phyloP scores from a whole-genome alignment of 139 green algal genomes.

The Trebouxia sp. region DNA sequence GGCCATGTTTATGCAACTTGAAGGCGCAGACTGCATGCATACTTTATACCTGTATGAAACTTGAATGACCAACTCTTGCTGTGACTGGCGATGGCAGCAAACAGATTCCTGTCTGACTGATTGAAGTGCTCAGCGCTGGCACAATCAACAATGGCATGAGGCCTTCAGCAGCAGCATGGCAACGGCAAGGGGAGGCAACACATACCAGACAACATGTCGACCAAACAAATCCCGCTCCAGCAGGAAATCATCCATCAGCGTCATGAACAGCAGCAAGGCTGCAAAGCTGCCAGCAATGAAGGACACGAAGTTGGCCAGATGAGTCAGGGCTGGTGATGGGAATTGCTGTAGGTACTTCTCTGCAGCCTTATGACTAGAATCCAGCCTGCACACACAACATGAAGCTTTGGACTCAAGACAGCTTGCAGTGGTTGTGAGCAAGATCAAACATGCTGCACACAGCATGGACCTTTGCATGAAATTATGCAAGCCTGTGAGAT shows the following conservation, averaged over 20 bases:
- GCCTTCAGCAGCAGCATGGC: no score
- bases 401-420: no score
- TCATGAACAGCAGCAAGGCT: slow-evolving; percentile 78
- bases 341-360: slow-evolving; percentile 91
- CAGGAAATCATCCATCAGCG: slow-evolving; percentile 76
- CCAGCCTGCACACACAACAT: slow-evolving; percentile 58
- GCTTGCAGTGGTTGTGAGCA: no score
- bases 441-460: not conserved
- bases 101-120: not conserved
- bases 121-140: no score
- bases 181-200: not conserved
- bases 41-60: no score
- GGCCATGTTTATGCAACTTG: no score
- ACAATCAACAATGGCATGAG: no score
- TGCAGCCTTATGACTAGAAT: slow-evolving; percentile 72
- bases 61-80: no score
- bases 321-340: slow-evolving; percentile 69
- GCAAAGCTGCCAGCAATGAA: slow-evolving; percentile 89
- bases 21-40: no score
- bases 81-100: no score
- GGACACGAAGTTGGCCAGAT: slow-evolving; percentile 77
- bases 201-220: slow-evolving; percentile 75
- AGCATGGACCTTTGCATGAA: no score
- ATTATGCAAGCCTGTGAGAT: no score
- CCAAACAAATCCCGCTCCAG: slow-evolving; percentile 78